Percentiles rank a stretch among this genome's conserved stretches.
These are phyloP conservation scores for Mucor saturninus DNA, from an alignment of 371 early-diverging fungal genomes.

Conservation along the genomic window DNA sequence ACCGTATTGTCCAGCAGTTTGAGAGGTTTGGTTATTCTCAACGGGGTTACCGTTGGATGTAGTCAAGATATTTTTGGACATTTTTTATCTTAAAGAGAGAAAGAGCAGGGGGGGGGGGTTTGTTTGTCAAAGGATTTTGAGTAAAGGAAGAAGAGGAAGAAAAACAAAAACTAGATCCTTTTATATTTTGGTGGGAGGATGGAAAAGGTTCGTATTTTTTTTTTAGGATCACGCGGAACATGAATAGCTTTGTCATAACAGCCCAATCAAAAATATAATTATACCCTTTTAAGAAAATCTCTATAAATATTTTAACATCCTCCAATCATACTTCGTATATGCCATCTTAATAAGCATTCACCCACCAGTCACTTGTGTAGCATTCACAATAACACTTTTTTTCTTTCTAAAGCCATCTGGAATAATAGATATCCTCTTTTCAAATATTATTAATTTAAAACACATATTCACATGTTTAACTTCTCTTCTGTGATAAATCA, in stretches of 20 bases:
- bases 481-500: too few relatives aligned
- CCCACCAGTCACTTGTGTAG: constrained; percentile 9
- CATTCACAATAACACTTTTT: background rate
- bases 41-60: constrained; percentile 71
- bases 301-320: background rate
- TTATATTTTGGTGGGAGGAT: constrained; percentile 1
- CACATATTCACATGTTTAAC: too few relatives aligned
- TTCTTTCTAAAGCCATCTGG: too few relatives aligned
- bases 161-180: background rate
- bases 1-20: constrained; percentile 64
- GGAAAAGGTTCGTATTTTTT: background rate
- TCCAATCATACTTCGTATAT: constrained; percentile 1
- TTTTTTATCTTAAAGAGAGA: constrained; percentile 4
- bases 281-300: constrained; percentile 13
- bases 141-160: constrained; percentile 5
- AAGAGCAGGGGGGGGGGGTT: constrained; percentile 12
- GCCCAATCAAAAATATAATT: constrained; percentile 21
- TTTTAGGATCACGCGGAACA: constrained; percentile 9
- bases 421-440: too few relatives aligned
- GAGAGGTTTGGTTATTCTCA: constrained; percentile 70
- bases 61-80: constrained; percentile 41
- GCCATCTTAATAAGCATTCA: constrained; percentile 10
- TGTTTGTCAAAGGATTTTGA: background rate
- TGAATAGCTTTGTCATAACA: constrained; percentile 13
- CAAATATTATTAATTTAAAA: too few relatives aligned